These are phyloP conservation scores for Lunularia cruciata DNA, from an alignment of 225 moss, liverwort and hornwort species.

Conservation along the genomic window DNA sequence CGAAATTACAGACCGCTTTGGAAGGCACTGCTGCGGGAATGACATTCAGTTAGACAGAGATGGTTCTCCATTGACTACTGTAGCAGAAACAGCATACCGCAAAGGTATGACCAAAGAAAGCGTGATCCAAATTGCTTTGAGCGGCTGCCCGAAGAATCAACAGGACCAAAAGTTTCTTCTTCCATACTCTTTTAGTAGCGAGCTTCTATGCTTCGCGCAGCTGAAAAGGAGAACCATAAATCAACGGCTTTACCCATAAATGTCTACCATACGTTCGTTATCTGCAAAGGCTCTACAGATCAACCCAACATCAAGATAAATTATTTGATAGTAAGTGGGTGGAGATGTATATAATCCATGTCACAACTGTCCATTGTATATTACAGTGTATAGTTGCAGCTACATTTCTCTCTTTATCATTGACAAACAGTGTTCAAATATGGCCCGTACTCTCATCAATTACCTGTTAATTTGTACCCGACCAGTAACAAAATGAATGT, in stretches of 20 bases:
- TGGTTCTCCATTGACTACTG: background rate
- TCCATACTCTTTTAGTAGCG: background rate
- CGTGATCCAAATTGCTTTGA: too few species aligned
- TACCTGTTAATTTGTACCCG: too few species aligned
- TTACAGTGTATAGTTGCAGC: conserved; percentile 13
- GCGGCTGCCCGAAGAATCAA: background rate
- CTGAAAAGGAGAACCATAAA: background rate
- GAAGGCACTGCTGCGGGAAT: conserved; percentile 26
- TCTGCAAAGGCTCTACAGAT: background rate
- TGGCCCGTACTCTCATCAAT: too few species aligned
- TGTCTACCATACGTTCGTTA: background rate
- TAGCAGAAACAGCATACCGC: conserved; percentile 6
- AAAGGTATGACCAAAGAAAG: conserved; percentile 1
- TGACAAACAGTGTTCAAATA: too few species aligned
- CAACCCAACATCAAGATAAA: background rate
- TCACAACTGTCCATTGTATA: conserved; percentile 1
- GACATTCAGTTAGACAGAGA: background rate
- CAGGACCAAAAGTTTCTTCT: background rate
- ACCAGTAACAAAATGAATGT: too few species aligned
- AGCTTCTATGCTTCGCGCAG: conserved; percentile 1
- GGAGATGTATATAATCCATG: conserved; percentile 15
- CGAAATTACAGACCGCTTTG: conserved; percentile 35
- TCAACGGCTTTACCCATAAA: background rate
- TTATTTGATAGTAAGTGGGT: background rate
- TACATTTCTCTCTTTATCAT: background rate